Percentiles rank a stretch among this genome's conserved stretches.
Conservation (phyloP, 495 filamentous ascomycete species). For the Talaromyces nanjingensis region DNA sequence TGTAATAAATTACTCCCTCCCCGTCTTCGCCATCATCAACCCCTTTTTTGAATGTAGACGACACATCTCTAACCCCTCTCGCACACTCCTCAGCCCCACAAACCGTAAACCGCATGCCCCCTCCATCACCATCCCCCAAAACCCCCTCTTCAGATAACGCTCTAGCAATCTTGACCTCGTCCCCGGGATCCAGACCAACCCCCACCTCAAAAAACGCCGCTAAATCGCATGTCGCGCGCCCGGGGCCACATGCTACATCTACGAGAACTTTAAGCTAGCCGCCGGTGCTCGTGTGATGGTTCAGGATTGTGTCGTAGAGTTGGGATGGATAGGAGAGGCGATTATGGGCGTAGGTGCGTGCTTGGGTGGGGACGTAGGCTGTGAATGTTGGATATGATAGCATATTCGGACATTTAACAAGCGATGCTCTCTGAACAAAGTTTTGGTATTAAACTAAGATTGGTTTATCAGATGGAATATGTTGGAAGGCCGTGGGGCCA, state of each 20-base stretch:
- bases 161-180: slow-evolving; percentile 37
- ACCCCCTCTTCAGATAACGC: not conserved
- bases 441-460: too few species aligned
- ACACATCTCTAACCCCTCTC: slow-evolving; percentile 11
- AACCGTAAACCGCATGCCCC: slow-evolving; percentile 28
- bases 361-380: slow-evolving; percentile 31
- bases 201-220: slow-evolving; percentile 29
- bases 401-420: too few species aligned
- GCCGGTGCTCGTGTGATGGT: slow-evolving; percentile 37
- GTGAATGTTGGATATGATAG: slow-evolving; percentile 30
- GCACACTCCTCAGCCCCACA: slow-evolving; percentile 29
- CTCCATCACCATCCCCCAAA: slow-evolving; percentile 17
- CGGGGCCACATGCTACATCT: slow-evolving; percentile 49
- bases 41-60: not conserved
- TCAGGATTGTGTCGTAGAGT: slow-evolving; percentile 34
- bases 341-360: slow-evolving; percentile 29
- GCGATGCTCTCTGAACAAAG: too few species aligned
- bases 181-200: slow-evolving; percentile 43
- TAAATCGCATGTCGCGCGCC: slow-evolving; percentile 31
- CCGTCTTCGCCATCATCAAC: slow-evolving; percentile 12
- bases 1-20: slow-evolving; percentile 36
- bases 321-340: slow-evolving; percentile 29
- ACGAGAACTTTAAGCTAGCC: slow-evolving; percentile 33
- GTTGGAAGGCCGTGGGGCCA: too few species aligned
- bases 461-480: too few species aligned